phyloP scores from a whole-genome alignment of 768 basidiomycete genomes.

The Serendipita sp. region DNA sequence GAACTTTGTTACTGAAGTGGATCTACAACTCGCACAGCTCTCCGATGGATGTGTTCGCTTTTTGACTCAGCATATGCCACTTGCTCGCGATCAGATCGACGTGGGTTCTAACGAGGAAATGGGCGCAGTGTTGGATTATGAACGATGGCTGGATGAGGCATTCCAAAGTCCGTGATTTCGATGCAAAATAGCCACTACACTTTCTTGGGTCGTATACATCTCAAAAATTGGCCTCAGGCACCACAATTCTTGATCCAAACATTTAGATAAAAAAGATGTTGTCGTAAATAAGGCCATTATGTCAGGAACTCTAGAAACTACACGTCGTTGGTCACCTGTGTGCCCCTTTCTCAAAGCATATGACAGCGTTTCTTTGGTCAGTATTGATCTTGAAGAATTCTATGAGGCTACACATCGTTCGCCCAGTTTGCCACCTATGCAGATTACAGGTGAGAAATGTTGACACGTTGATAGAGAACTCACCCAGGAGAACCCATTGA shows the following conservation, averaged over 20 bases:
- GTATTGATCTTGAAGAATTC: too few relatives aligned
- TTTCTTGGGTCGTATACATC: too few relatives aligned
- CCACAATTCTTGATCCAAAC: too few relatives aligned
- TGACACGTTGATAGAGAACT: not conserved
- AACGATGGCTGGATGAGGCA: conserved; percentile 6
- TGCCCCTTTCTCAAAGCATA: too few relatives aligned
- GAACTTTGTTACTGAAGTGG: conserved; percentile 88
- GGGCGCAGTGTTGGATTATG: conserved; percentile 11
- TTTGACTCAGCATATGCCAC: conserved; percentile 69
- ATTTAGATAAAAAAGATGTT: too few relatives aligned
- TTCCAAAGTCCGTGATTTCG: not conserved
- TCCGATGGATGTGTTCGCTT: conserved; percentile 64
- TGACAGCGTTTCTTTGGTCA: too few relatives aligned
- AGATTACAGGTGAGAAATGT: not conserved
- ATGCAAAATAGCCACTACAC: too few relatives aligned
- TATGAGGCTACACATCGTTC: not conserved
- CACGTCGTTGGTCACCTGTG: too few relatives aligned
- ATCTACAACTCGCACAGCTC: conserved; percentile 70
- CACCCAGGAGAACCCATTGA: conserved; percentile 95
- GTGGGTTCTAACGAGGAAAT: not conserved
- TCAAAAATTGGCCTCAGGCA: too few relatives aligned
- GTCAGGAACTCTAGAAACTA: too few relatives aligned
- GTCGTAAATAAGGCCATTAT: too few relatives aligned
- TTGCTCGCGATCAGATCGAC: conserved; percentile 13
- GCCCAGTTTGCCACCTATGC: not conserved